Conservation (phyloP, 2,329 filamentous ascomycete genomes). For the Camillea tinctor region DNA sequence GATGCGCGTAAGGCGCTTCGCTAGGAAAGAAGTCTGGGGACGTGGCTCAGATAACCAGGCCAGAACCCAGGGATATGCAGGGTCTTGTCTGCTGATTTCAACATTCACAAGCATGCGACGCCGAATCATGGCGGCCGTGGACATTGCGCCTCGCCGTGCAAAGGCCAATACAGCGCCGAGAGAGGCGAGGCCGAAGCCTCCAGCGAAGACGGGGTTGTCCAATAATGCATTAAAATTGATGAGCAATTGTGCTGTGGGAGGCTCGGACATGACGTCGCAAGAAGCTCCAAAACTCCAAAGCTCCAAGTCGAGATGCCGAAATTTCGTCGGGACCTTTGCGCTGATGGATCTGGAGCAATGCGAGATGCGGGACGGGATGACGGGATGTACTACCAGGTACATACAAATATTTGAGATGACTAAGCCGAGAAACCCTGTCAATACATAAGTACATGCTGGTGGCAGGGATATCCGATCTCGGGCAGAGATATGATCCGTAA, state of each 20-base stretch:
- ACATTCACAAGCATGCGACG: constrained; percentile 89
- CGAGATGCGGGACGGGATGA: too few relatives aligned
- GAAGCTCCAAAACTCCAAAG: constrained; percentile 5
- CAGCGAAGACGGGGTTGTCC: constrained; percentile 62
- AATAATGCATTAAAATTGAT: constrained; percentile 58
- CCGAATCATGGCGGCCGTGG: constrained; percentile 71
- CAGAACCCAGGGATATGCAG: constrained; percentile 90
- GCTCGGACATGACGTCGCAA: constrained; percentile 29
- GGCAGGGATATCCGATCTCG: too few relatives aligned
- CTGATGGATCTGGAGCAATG: too few relatives aligned
- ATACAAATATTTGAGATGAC: too few relatives aligned
- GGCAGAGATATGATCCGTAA: too few relatives aligned
- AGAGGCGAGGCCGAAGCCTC: constrained; percentile 86
- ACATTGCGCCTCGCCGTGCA: constrained; percentile 73
- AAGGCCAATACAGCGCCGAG: constrained; percentile 80
- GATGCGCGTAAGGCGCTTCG: constrained; percentile 56
- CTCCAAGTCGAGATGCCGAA: constrained; percentile 10
- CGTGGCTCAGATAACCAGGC: constrained; percentile 91
- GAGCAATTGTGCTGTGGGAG: constrained; percentile 24
- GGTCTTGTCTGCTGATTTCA: constrained; percentile 91
- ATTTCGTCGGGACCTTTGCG: too few relatives aligned
- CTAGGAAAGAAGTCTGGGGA: constrained; percentile 58
- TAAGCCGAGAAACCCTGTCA: too few relatives aligned
- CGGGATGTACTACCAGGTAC: too few relatives aligned
- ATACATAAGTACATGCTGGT: too few relatives aligned